These are phyloP conservation scores for Russula olivacea DNA, from an alignment of 768 basidiomycete species.

Conservation along the genomic window DNA sequence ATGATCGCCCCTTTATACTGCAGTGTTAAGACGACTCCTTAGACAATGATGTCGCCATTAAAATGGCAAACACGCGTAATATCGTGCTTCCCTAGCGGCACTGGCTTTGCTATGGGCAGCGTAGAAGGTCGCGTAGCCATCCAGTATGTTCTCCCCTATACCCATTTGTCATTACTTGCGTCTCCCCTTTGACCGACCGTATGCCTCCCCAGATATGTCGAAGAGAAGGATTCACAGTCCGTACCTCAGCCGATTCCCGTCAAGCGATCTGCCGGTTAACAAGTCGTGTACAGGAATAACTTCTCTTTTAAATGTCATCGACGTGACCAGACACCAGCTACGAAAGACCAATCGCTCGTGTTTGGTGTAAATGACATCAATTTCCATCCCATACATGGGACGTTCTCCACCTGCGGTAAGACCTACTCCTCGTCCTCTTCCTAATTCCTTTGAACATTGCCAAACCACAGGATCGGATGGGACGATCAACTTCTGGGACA, in stretches of 20 bases:
- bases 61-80: constrained; percentile 92
- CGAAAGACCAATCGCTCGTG: constrained; percentile 42
- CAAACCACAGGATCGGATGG: constrained; percentile 61
- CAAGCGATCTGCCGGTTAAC: neutral
- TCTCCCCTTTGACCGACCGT: neutral
- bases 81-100: constrained; percentile 72
- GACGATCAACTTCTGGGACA: constrained; percentile 92
- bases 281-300: constrained; percentile 35
- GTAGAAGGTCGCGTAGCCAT: constrained; percentile 92
- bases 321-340: constrained; percentile 32
- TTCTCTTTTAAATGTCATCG: constrained; percentile 56
- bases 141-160: constrained; percentile 58
- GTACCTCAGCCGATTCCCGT: constrained; percentile 21
- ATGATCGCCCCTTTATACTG: too few species aligned
- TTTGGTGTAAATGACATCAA: constrained; percentile 53
- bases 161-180: too few species aligned
- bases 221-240: constrained; percentile 73
- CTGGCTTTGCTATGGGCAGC: constrained; percentile 80
- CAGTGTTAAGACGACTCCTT: neutral
- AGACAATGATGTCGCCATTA: constrained; percentile 81
- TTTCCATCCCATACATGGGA: constrained; percentile 51
- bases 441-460: neutral
- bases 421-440: neutral
- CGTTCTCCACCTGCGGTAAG: constrained; percentile 41
- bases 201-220: constrained; percentile 56